Conservation (phyloP, 306 rosid genomes). For the Cicer arietinum region DNA sequence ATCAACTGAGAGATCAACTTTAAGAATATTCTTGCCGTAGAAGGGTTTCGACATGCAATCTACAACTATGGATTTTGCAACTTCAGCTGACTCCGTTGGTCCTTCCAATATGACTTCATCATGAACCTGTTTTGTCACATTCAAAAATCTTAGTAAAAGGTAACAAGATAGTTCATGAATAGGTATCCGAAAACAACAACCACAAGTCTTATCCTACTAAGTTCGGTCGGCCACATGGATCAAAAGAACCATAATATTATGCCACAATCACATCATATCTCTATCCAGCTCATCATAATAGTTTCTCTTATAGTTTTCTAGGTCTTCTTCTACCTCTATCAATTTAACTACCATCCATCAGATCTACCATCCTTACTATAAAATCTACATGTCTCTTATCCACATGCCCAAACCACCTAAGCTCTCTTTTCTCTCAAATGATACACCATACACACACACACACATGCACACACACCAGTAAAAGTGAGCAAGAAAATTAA, state of each 20-base stretch:
- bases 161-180: conserved; percentile 16
- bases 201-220: too few relatives aligned
- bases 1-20: conserved; percentile 85
- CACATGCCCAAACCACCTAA: too few relatives aligned
- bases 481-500: not conserved
- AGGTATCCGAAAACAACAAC: not conserved
- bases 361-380: too few relatives aligned
- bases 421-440: not conserved
- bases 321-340: too few relatives aligned
- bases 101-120: conserved; percentile 97
- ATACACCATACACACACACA: not conserved
- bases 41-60: conserved; percentile 92
- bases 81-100: conserved; percentile 75
- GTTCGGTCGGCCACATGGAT: too few relatives aligned
- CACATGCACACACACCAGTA: not conserved
- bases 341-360: too few relatives aligned
- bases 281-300: too few relatives aligned
- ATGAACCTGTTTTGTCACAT: conserved; percentile 66
- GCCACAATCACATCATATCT: too few relatives aligned
- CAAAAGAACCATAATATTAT: too few relatives aligned
- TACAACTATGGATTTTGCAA: conserved; percentile 82
- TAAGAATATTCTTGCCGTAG: conserved; percentile 67
- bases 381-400: too few relatives aligned
- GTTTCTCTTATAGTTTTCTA: too few relatives aligned
- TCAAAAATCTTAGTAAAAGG: conserved; percentile 34